Evolutionary conservation across 202 grass and related monocot species (phyloP).

Genomic region (Digitaria exilis): DNA sequence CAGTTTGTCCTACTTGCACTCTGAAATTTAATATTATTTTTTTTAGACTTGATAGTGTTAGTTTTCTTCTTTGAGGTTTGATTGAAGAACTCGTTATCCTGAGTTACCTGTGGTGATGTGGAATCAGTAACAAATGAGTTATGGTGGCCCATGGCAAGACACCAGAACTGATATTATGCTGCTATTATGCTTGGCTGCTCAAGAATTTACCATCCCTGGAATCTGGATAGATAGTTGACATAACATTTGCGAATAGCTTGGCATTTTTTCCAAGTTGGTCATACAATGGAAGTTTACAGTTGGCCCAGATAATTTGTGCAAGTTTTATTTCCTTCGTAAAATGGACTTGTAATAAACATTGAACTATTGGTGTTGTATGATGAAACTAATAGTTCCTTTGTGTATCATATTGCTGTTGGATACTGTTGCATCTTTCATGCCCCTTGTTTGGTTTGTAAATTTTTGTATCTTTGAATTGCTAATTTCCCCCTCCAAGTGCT

Average conservation of each 20-base stretch:
- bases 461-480: conserved; percentile 3
- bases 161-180: not conserved
- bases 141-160: not conserved
- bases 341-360: not conserved
- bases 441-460: conserved; percentile 25
- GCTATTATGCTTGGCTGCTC: not conserved
- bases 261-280: not conserved
- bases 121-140: not conserved
- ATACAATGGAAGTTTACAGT: not conserved
- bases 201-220: not conserved
- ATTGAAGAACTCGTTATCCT: not conserved
- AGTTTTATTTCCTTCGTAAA: not conserved
- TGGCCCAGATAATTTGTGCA: not conserved
- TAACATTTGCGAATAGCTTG: conserved; percentile 2
- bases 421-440: not conserved
- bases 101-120: not conserved
- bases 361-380: not conserved
- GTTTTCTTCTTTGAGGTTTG: conserved; percentile 13
- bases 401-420: not conserved
- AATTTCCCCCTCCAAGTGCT: conserved; percentile 23
- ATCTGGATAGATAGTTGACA: not conserved
- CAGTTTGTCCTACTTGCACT: not conserved
- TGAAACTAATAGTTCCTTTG: not conserved
- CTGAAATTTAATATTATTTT: not conserved
- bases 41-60: not conserved